These are phyloP conservation scores for Zygotorulaspora mrakii DNA, from an alignment of 1,139 yeast species.

Conservation along the genomic window DNA sequence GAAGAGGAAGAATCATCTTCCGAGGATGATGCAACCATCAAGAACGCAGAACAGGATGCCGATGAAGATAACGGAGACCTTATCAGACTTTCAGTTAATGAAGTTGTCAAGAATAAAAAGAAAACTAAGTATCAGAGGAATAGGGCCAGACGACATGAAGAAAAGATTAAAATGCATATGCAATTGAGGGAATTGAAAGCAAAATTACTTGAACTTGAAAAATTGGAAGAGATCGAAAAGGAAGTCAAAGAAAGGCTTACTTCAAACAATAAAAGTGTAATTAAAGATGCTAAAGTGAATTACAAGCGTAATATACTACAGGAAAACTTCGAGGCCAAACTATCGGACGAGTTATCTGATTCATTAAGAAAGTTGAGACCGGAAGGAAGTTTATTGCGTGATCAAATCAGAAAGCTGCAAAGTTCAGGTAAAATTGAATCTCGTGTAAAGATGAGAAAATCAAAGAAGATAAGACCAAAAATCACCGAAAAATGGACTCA, in stretches of 20 bases:
- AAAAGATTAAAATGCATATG: constrained; percentile 51
- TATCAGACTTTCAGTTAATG: constrained; percentile 60
- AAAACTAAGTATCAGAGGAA: constrained; percentile 80
- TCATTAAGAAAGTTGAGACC: constrained; percentile 81
- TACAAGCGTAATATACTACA: constrained; percentile 57
- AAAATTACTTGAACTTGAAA: constrained; percentile 55
- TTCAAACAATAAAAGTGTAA: constrained; percentile 29
- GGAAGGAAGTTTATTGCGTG: constrained; percentile 84
- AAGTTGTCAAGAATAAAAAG: constrained; percentile 63
- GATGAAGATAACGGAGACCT: constrained; percentile 38
- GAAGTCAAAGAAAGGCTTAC: constrained; percentile 35
- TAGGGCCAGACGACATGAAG: constrained; percentile 61
- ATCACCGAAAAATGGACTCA: constrained; percentile 89
- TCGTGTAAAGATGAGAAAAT: constrained; percentile 65
- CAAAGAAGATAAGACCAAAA: constrained; percentile 64
- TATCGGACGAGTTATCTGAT: constrained; percentile 83
- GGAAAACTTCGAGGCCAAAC: constrained; percentile 75
- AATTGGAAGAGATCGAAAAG: constrained; percentile 50
- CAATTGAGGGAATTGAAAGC: constrained; percentile 57
- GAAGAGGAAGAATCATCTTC: constrained; percentile 45
- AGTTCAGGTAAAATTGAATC: constrained; percentile 83
- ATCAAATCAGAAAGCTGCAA: constrained; percentile 77
- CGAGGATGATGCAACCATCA: constrained; percentile 41
- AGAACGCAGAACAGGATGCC: constrained; percentile 38
- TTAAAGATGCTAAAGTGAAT: constrained; percentile 42